Evolutionary conservation across 2,329 filamentous ascomycete genomes (phyloP), one percentile per base, ranked within the genome.

Genomic region (Lasiodiplodia hormozganensis): DNA sequence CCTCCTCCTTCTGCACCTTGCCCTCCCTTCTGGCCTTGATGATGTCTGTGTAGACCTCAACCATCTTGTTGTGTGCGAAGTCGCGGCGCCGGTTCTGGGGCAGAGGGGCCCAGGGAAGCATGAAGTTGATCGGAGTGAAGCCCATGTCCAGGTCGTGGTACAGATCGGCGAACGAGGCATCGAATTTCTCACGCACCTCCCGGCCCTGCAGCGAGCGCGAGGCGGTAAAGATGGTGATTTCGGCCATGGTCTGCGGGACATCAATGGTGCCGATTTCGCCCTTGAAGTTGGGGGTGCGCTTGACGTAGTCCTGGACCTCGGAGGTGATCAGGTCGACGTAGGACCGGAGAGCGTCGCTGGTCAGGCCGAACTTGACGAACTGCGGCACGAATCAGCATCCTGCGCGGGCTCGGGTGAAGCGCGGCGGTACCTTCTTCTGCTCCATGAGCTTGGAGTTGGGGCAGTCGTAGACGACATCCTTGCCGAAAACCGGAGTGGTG

Each of bases 371-470:
- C 80, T 94, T 94, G 88, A 94, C 92, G 76, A 94, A 93, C 90
- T 88, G 74, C 28, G 8, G 2, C 25, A 21, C 21, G n/a, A 23
- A 66, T 75, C 47, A 74, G 71, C 52, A 16, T 47, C 53, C 10
- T 56, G 51, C 53, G 11, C 25, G 6, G 4, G 6, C 14, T 23
- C 25, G 2, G 14, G 40, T 6, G 16, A 6, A 11, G 54, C 6
- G 51, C 4, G 4, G 28, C 14, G 23, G 10, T 79, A 94, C 92
- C 88, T 95, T 96, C 85, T 97, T 97, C 85, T 97, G 93, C 83
- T 97, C 93, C 93, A 97, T 96, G 76, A 97, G 87, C 82, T 96
- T 96, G 69, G 92, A 86, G 78, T 96, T 96, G 52, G 93, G 92
- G 82, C 93, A 96, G 79, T 96, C 93, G 78, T 96, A 97, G 66